Conservation (phyloP, 2,329 filamentous ascomycete species). For the Aspergillus terreus region DNA sequence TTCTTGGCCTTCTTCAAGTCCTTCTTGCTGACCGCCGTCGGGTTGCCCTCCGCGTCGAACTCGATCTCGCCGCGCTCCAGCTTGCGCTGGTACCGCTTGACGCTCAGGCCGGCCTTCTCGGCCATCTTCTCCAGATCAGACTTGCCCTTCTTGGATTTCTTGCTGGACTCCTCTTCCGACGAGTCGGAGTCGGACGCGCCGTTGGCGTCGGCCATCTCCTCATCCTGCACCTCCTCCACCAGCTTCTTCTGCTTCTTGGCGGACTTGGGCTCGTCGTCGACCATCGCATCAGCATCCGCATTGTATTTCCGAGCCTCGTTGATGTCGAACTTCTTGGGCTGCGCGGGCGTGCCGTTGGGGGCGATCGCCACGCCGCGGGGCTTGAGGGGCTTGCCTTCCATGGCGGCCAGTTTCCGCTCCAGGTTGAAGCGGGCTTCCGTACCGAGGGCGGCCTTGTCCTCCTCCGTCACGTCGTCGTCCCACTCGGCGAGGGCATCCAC, state of each 20-base stretch:
- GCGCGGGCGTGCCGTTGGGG: constrained; percentile 63
- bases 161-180: constrained; percentile 18
- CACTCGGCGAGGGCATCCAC: constrained; percentile 85
- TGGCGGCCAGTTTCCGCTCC: constrained; percentile 47
- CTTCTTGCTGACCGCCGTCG: constrained; percentile 69
- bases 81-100: constrained; percentile 75
- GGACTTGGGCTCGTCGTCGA: constrained; percentile 58
- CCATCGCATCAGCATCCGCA: constrained; percentile 81
- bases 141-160: constrained; percentile 43
- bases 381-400: constrained; percentile 88
- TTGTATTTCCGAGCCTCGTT: constrained; percentile 96
- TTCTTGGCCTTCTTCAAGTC: constrained; percentile 70
- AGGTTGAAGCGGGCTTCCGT: constrained; percentile 52
- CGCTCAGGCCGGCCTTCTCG: constrained; percentile 63
- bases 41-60: constrained; percentile 61
- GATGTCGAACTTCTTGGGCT: constrained; percentile 71
- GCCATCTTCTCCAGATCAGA: constrained; percentile 57
- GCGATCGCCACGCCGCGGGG: constrained; percentile 71
- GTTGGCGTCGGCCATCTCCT: constrained; percentile 41
- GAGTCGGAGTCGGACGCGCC: constrained; percentile 15
- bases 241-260: constrained; percentile 46
- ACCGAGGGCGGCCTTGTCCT: constrained; percentile 81
- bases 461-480: constrained; percentile 75
- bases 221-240: constrained; percentile 43
- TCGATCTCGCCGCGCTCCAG: constrained; percentile 71